Evolutionary conservation across 768 basidiomycete species (phyloP).

Genomic region (Podaxis pistillaris): DNA sequence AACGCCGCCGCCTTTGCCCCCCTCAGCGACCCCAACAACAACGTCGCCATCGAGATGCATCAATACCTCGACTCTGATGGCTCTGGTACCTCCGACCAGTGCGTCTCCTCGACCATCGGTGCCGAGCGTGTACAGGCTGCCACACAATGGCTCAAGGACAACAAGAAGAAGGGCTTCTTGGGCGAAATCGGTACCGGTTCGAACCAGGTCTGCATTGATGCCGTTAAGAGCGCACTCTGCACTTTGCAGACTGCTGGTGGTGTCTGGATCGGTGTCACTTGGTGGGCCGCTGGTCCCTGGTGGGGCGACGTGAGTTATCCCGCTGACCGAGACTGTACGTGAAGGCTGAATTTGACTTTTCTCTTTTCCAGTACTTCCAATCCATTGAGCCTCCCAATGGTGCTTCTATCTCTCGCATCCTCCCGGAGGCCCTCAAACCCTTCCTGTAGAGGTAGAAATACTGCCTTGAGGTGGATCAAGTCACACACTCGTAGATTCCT

Average conservation of each 20-base stretch:
- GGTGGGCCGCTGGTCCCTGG: conserved; percentile 68
- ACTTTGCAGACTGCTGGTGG: conserved; percentile 55
- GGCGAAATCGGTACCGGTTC: conserved; percentile 60
- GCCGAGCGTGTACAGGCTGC: conserved; percentile 54
- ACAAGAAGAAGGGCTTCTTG: conserved; percentile 62
- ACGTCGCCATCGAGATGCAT: conserved; percentile 64
- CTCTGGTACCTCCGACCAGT: conserved; percentile 51
- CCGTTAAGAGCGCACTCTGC: conserved; percentile 56
- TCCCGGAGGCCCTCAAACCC: conserved; percentile 56
- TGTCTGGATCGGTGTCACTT: conserved; percentile 53
- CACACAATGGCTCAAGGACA: conserved; percentile 56
- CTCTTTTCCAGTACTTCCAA: conserved; percentile 45
- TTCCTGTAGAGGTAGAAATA: conserved; percentile 38
- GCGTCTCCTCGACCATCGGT: conserved; percentile 61
- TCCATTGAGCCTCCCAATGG: conserved; percentile 63
- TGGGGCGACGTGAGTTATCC: conserved; percentile 47
- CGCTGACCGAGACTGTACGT: not conserved
- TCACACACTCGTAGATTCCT: not conserved
- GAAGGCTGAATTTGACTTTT: not conserved
- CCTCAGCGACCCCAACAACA: conserved; percentile 60
- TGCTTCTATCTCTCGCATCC: conserved; percentile 47
- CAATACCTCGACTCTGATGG: conserved; percentile 69
- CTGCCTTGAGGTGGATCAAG: not conserved
- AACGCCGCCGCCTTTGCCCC: conserved; percentile 49
- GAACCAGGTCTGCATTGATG: conserved; percentile 42